Conservation (phyloP, 2,329 filamentous ascomycete genomes). For the Talaromyces rugulosus region DNA sequence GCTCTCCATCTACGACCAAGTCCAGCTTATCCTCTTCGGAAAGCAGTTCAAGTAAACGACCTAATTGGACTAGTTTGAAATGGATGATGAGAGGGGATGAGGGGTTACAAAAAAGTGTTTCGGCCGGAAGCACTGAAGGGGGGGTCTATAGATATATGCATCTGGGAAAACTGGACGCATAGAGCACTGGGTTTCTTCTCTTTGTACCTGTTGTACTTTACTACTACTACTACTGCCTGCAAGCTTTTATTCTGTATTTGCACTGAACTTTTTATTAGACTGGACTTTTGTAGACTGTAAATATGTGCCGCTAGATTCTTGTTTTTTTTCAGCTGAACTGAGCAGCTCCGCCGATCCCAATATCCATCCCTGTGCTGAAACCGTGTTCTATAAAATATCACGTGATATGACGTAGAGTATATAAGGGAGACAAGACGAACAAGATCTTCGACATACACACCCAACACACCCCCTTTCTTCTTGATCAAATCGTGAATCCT, state of each 20-base stretch:
- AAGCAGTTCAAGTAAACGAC: constrained; percentile 82
- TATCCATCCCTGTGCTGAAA: not conserved
- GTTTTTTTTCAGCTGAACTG: too few relatives aligned
- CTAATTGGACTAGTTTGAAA: not conserved
- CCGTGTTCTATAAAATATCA: constrained; percentile 3
- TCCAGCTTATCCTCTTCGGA: constrained; percentile 98
- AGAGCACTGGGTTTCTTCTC: constrained; percentile 38
- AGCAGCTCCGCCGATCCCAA: not conserved
- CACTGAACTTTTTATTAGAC: not conserved
- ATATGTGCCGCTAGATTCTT: too few relatives aligned
- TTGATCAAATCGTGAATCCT: not conserved
- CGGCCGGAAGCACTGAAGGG: constrained; percentile 21
- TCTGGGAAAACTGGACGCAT: constrained; percentile 41
- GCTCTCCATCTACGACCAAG: constrained; percentile 99
- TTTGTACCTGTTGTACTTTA: constrained; percentile 48
- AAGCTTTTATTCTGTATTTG: constrained; percentile 33
- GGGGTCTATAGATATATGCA: constrained; percentile 38
- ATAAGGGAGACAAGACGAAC: not conserved
- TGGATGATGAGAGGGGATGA: constrained; percentile 1
- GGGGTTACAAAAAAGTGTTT: constrained; percentile 15
- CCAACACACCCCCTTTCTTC: not conserved
- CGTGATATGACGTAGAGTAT: constrained; percentile 14
- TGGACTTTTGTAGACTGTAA: not conserved
- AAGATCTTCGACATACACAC: not conserved
- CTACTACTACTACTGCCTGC: constrained; percentile 34